These are phyloP conservation scores for Trypanosoma lewisi DNA, from an alignment of 208 protist species.

Conservation along the genomic window DNA sequence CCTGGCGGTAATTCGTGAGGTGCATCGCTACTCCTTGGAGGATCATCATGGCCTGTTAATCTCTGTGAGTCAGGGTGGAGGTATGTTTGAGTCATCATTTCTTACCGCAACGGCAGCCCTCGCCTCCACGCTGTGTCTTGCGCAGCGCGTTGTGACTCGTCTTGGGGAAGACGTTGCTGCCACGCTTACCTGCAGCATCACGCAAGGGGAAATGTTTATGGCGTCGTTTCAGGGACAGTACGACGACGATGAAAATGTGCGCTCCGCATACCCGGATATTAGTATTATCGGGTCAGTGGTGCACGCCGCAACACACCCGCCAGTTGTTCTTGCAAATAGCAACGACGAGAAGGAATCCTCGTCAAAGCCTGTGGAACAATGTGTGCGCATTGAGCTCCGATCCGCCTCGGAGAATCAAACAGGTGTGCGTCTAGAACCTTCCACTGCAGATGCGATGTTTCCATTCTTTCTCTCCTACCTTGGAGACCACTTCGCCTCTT, in stretches of 20 bases:
- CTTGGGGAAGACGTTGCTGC: slow-evolving; percentile 60
- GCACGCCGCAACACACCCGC: slow-evolving; percentile 66
- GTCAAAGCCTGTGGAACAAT: not conserved
- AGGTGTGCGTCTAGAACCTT: slow-evolving; percentile 27
- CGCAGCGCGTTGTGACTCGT: slow-evolving; percentile 73
- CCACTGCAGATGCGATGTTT: slow-evolving; percentile 46
- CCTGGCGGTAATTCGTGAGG: slow-evolving; percentile 70
- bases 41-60: slow-evolving; percentile 77
- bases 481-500: slow-evolving; percentile 59
- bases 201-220: slow-evolving; percentile 60
- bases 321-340: slow-evolving; percentile 7
- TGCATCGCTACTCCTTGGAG: slow-evolving; percentile 84
- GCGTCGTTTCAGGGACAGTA: slow-evolving; percentile 82
- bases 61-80: slow-evolving; percentile 60
- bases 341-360: not conserved
- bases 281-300: slow-evolving; percentile 71
- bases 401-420: slow-evolving; percentile 30
- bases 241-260: slow-evolving; percentile 79
- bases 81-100: slow-evolving; percentile 72
- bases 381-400: slow-evolving; percentile 67
- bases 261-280: slow-evolving; percentile 72
- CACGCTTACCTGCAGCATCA: slow-evolving; percentile 60
- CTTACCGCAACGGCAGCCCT: slow-evolving; percentile 69
- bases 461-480: slow-evolving; percentile 75
- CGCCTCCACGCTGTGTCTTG: slow-evolving; percentile 77